These are phyloP conservation scores for Anethum foeniculum DNA, from an alignment of 140 eudicot species.

Conservation along the genomic window DNA sequence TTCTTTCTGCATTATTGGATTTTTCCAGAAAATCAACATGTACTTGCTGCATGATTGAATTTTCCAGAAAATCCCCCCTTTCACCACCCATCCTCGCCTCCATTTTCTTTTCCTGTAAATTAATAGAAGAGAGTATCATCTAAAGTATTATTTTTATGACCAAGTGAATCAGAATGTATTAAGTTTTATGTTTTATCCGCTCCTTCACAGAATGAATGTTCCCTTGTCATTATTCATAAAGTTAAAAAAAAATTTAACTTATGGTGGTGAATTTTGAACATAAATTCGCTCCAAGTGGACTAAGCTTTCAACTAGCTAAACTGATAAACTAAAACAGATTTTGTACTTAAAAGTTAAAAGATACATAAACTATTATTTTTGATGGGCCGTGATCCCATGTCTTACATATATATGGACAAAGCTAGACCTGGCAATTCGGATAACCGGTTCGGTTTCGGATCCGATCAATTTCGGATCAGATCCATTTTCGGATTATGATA, in stretches of 20 bases:
- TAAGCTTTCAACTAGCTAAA: background rate
- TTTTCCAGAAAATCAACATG: background rate
- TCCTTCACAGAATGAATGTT: background rate
- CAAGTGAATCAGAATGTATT: background rate
- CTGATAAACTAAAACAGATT: background rate
- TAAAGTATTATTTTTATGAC: background rate
- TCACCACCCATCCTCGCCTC: background rate
- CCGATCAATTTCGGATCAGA: too few relatives aligned
- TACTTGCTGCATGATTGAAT: background rate
- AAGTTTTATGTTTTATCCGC: background rate
- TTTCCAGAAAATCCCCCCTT: background rate
- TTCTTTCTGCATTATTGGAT: background rate
- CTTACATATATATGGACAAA: background rate
- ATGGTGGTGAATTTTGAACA: background rate
- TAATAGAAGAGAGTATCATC: background rate
- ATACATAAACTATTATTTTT: too few relatives aligned
- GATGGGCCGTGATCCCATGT: background rate
- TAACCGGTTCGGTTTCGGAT: too few relatives aligned
- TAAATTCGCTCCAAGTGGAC: background rate
- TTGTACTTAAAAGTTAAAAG: background rate
- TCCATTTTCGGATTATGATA: too few relatives aligned
- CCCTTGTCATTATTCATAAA: background rate
- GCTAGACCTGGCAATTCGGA: too few relatives aligned
- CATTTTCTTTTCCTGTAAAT: background rate
- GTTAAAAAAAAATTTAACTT: too few relatives aligned